phyloP scores from a whole-genome alignment of 2,329 filamentous ascomycete species.

The Arthrobotrys sinensis region DNA sequence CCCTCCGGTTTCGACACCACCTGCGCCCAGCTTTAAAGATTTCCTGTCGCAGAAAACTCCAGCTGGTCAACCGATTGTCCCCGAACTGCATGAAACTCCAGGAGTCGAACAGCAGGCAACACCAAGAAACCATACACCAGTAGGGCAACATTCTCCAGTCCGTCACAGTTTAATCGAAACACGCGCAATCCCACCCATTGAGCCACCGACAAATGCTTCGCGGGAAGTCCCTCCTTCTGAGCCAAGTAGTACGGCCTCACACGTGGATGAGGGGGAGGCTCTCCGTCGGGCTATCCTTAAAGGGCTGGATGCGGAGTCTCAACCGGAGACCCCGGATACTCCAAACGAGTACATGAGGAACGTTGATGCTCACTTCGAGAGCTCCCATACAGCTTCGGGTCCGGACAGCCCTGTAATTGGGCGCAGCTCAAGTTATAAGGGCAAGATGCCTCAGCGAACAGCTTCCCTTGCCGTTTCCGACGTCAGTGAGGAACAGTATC shows the following conservation, averaged over 20 bases:
- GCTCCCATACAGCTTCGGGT: constrained; percentile 9
- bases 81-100: background rate
- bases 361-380: constrained; percentile 41
- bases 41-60: constrained; percentile 55
- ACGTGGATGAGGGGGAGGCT: constrained; percentile 42
- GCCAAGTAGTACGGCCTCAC: constrained; percentile 17
- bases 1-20: constrained; percentile 28
- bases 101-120: constrained; percentile 19
- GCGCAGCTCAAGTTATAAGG: constrained; percentile 50
- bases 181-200: constrained; percentile 9
- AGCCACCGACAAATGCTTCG: constrained; percentile 12
- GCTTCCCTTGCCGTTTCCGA: constrained; percentile 51
- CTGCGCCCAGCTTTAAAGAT: constrained; percentile 54
- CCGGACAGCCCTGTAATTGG: constrained; percentile 45
- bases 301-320: constrained; percentile 48
- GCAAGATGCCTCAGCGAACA: constrained; percentile 52
- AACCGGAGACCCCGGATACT: constrained; percentile 47
- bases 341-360: constrained; percentile 36
- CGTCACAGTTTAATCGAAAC: constrained; percentile 12
- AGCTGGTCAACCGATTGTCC: background rate
- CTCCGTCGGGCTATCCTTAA: constrained; percentile 51
- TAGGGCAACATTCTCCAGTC: constrained; percentile 5
- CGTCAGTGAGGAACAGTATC: constrained; percentile 53
- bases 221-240: constrained; percentile 17
- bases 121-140: constrained; percentile 2